Evolutionary conservation across 805 yeast genomes (phyloP), one percentile per base, ranked within the genome.

Genomic region (Yamadazyma ubonensis): DNA sequence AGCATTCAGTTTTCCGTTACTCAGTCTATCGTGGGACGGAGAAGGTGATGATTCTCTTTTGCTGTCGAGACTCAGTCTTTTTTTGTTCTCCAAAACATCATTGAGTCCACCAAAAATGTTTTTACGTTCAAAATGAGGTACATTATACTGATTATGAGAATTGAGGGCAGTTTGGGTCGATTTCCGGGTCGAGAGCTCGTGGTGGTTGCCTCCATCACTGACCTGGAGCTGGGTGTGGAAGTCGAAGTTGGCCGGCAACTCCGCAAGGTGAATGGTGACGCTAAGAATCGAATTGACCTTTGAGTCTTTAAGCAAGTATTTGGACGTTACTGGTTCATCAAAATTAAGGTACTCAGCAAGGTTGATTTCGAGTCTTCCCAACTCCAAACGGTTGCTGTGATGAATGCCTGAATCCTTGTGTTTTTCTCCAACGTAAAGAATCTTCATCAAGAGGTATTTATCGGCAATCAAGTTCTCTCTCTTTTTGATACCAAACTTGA

Each of bases 231-330:
- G 71, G 2, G 75, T 69, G 45, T 65, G 72, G 54, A 69, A 69
- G 29, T 67, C 73, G 29, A 51, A 53, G 43, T 64, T 54, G 3
- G 61, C 41, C 3, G 73, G 65, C 15, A 67, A 56, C 42, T 68
- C 72, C 29, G 66, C 70, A 49, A 85, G 59, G 4, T 68, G 66
- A n/a, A 86, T 64, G 1, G 81, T 71, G 29, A 87, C 45, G 44
- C 75, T 81, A 28, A 84, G 59, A n/a, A 87, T 83, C 2, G 95
- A 82, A 58, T 91, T 91, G 14, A 91, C 79, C 49, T 87, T 86
- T 1, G 95, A 83, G 19, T 86, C 75, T 51, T 82, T 82, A 26
- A 91, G 66, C 31, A 91, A 63, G 51, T 84, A 88, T 45, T 86
- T 70, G 45, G 83, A 71, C 2, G 81, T 68, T 3, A 72, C 60